These are phyloP conservation scores for Penicillium sp. DNA, from an alignment of 2,329 filamentous ascomycete genomes.

Conservation along the genomic window DNA sequence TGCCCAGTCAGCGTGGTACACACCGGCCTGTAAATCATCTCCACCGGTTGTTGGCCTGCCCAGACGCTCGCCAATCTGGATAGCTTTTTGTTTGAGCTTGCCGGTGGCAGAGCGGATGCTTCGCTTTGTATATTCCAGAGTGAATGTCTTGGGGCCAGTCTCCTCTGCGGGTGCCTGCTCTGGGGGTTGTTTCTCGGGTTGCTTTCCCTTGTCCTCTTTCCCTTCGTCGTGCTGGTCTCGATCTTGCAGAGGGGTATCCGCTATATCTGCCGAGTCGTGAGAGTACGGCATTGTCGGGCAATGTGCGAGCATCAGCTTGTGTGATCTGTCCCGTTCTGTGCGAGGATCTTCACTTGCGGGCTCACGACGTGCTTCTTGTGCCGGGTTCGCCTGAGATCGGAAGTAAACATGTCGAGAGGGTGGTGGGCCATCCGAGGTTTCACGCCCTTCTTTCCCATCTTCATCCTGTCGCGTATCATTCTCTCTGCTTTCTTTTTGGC, in stretches of 20 bases:
- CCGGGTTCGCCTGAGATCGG: constrained; percentile 10
- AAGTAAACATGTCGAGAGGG: constrained; percentile 19
- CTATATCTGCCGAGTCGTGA: constrained; percentile 31
- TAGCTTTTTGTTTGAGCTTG: constrained; percentile 17
- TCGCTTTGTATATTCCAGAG: not conserved
- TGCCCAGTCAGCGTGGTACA: constrained; percentile 30
- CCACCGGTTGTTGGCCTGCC: constrained; percentile 26
- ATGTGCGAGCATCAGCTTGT: constrained; percentile 17
- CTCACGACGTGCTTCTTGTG: constrained; percentile 3
- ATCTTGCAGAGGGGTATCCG: constrained; percentile 21
- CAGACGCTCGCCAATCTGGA: constrained; percentile 19
- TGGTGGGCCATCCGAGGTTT: not conserved
- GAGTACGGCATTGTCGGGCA: constrained; percentile 20
- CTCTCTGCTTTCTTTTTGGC: not conserved
- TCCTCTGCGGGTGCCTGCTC: constrained; percentile 7
- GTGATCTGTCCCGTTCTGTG: constrained; percentile 15
- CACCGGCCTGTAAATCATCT: constrained; percentile 28
- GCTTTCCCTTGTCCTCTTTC: not conserved
- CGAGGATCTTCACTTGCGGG: constrained; percentile 6
- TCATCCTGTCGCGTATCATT: not conserved
- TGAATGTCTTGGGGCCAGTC: not conserved
- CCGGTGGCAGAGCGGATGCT: constrained; percentile 1
- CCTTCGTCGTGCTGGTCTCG: not conserved
- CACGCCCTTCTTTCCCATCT: not conserved
- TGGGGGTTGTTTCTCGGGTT: not conserved